A percentile compares a stretch with the other conserved stretches of the same genome.
These are phyloP conservation scores for Penicillium canariense DNA, from an alignment of 495 filamentous ascomycete genomes.

Conservation along the genomic window DNA sequence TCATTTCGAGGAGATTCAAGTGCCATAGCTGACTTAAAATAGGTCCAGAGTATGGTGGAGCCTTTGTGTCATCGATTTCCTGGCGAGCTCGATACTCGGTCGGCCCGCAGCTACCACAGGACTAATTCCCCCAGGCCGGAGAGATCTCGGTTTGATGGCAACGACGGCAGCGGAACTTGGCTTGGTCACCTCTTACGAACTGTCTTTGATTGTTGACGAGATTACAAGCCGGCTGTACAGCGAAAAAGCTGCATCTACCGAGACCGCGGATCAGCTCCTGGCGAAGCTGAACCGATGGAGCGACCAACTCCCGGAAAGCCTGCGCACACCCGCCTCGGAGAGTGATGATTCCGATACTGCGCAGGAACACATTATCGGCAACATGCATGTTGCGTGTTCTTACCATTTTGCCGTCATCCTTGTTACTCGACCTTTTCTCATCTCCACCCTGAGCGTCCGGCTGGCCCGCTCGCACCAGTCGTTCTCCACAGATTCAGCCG, in stretches of 20 bases:
- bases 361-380: conserved; percentile 35
- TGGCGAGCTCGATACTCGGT: conserved; percentile 44
- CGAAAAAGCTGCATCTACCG: conserved; percentile 31
- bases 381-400: conserved; percentile 41
- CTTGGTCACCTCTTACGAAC: conserved; percentile 35
- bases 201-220: conserved; percentile 37
- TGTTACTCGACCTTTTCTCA: conserved; percentile 42
- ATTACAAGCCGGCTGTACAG: conserved; percentile 34
- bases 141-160: conserved; percentile 3
- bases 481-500: conserved; percentile 8
- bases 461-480: conserved; percentile 33
- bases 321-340: conserved; percentile 21
- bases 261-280: conserved; percentile 35
- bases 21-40: not conserved
- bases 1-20: not conserved
- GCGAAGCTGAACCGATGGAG: conserved; percentile 38
- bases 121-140: conserved; percentile 22
- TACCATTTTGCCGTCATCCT: conserved; percentile 46
- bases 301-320: conserved; percentile 26
- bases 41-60: conserved; percentile 45
- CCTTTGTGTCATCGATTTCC: conserved; percentile 42
- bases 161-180: conserved; percentile 9
- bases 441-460: conserved; percentile 35
- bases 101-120: conserved; percentile 36
- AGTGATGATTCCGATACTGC: conserved; percentile 18